Conservation (phyloP, 768 basidiomycete species). For the Omphalotus guepiniiformis region DNA sequence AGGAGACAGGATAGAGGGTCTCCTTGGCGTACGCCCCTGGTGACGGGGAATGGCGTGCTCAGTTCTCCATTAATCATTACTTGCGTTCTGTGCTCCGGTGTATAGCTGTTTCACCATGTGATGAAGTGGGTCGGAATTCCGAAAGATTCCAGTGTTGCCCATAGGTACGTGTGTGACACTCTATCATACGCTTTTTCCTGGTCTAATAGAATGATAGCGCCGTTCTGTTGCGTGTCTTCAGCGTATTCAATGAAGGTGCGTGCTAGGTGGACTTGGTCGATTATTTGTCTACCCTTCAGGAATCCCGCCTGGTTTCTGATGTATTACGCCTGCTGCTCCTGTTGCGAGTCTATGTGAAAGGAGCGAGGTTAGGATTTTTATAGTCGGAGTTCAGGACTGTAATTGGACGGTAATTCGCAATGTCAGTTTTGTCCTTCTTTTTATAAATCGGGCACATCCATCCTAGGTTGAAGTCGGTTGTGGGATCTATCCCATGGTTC, state of each 20-base stretch:
- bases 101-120: slow-evolving; percentile 16
- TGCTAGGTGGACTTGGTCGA: slow-evolving; percentile 18
- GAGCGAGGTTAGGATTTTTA: slow-evolving; percentile 23
- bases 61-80: slow-evolving; percentile 23
- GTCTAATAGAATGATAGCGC: slow-evolving; percentile 11
- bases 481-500: neutral
- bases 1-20: too few relatives aligned
- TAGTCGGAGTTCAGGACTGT: slow-evolving; percentile 24
- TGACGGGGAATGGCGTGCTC: slow-evolving; percentile 21
- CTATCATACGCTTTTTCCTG: neutral
- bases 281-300: slow-evolving; percentile 17
- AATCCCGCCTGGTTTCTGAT: slow-evolving; percentile 27
- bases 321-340: slow-evolving; percentile 12
- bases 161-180: slow-evolving; percentile 14
- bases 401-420: slow-evolving; percentile 18
- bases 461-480: slow-evolving; percentile 15
- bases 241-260: slow-evolving; percentile 14
- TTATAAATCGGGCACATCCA: slow-evolving; percentile 14
- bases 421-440: slow-evolving; percentile 13
- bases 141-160: neutral
- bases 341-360: slow-evolving; percentile 15
- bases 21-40: slow-evolving; percentile 24
- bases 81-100: slow-evolving; percentile 11
- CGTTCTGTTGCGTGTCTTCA: slow-evolving; percentile 11
- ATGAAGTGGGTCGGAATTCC: slow-evolving; percentile 11